phyloP scores from a whole-genome alignment of 768 basidiomycete genomes.

The Psilocybe cubensis region DNA sequence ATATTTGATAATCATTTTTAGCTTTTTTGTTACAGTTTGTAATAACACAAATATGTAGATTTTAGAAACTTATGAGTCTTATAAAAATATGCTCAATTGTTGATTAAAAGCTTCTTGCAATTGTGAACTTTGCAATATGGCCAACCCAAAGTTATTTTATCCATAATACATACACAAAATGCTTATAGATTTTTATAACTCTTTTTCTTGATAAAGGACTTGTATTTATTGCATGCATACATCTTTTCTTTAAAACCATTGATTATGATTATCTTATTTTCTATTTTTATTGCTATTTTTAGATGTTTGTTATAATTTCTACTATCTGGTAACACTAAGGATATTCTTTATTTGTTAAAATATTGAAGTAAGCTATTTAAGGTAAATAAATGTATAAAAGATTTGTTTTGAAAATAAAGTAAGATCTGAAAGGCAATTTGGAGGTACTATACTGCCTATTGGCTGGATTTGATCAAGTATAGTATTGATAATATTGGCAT shows the following conservation, averaged over 20 bases:
- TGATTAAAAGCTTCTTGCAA: slow-evolving; percentile 12
- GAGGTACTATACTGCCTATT: background rate
- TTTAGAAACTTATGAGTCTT: background rate
- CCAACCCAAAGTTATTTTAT: slow-evolving; percentile 11
- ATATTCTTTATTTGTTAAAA: background rate
- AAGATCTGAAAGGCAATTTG: background rate
- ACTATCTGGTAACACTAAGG: slow-evolving; percentile 9
- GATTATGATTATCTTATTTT: slow-evolving; percentile 8
- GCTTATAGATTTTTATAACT: background rate
- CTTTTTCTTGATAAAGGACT: background rate
- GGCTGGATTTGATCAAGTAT: too few species aligned
- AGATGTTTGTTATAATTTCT: slow-evolving; percentile 12
- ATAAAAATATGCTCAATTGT: slow-evolving; percentile 13
- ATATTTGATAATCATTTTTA: background rate
- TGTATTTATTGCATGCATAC: slow-evolving; percentile 15
- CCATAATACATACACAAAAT: slow-evolving; percentile 4
- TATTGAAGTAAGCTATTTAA: slow-evolving; percentile 12
- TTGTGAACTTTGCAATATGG: slow-evolving; percentile 15
- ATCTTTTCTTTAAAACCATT: slow-evolving; percentile 11
- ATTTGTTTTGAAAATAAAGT: slow-evolving; percentile 13
- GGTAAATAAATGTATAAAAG: slow-evolving; percentile 12
- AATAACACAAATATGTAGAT: slow-evolving; percentile 7
- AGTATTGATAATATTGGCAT: slow-evolving; percentile 15
- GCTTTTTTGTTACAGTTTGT: background rate
- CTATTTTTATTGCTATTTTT: slow-evolving; percentile 12